phyloP scores from a whole-genome alignment of 1,284 basidiomycete genomes.

The Melampsora larici-populina region DNA sequence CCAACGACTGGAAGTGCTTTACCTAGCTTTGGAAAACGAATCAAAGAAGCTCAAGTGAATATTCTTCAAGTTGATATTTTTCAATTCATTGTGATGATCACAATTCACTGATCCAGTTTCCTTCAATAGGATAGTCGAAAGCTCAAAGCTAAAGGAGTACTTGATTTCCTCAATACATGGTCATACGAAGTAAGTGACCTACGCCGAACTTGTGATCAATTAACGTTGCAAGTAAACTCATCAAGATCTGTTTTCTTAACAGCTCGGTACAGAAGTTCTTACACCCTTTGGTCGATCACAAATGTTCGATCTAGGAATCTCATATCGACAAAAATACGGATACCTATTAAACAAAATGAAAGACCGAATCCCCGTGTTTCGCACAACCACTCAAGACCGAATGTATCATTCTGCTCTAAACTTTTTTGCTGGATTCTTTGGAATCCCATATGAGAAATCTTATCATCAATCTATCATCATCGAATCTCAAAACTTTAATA shows the following conservation, averaged over 20 bases:
- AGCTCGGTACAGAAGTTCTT: slow-evolving; percentile 57
- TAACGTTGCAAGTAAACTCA: no score
- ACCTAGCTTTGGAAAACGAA: slow-evolving; percentile 3
- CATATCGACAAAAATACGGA: slow-evolving; percentile 32
- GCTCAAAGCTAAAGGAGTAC: slow-evolving; percentile 15
- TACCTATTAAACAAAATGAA: slow-evolving; percentile 12
- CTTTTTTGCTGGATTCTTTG: slow-evolving; percentile 39
- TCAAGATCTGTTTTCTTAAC: neutral
- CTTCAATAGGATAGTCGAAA: neutral
- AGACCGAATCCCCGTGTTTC: neutral
- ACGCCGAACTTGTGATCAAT: no score
- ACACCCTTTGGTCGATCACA: slow-evolving; percentile 58
- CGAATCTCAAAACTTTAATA: slow-evolving; percentile 27
- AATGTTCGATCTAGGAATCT: slow-evolving; percentile 47
- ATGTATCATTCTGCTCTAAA: slow-evolving; percentile 39
- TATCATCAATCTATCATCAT: slow-evolving; percentile 39
- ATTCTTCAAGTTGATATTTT: neutral
- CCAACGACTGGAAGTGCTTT: slow-evolving; percentile 15
- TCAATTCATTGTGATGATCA: neutral
- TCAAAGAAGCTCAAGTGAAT: slow-evolving; percentile 13
- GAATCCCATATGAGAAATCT: slow-evolving; percentile 21
- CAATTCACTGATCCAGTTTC: neutral
- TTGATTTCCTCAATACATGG: slow-evolving; percentile 30
- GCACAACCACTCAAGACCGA: slow-evolving; percentile 32
- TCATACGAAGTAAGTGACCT: slow-evolving; percentile 15